Evolutionary conservation across 1,139 yeast species (phyloP).

Genomic region (Kodamaea sp.): DNA sequence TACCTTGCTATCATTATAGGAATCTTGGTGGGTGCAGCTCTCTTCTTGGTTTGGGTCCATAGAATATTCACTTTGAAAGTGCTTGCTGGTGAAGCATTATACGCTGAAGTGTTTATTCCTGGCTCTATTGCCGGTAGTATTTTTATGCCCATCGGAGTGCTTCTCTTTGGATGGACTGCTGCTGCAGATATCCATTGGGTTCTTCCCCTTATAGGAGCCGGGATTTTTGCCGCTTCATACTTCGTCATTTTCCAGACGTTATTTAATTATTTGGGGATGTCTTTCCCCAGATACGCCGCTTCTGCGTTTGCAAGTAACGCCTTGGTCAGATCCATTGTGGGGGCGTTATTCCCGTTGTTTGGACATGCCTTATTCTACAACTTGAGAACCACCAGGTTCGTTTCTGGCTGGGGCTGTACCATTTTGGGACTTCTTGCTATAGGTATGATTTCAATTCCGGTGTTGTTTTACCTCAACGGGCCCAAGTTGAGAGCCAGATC

Average conservation of each 20-base stretch:
- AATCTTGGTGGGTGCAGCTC: conserved; percentile 24
- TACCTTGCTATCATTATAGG: conserved; percentile 50
- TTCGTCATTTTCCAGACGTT: conserved; percentile 43
- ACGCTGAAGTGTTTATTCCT: conserved; percentile 44
- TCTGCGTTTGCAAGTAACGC: conserved; percentile 62
- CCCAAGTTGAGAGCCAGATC: conserved; percentile 51
- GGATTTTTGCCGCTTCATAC: conserved; percentile 35
- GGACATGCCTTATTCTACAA: conserved; percentile 52
- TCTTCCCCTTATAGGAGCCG: conserved; percentile 43
- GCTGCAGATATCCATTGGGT: conserved; percentile 42
- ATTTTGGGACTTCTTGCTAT: conserved; percentile 46
- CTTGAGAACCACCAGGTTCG: conserved; percentile 42
- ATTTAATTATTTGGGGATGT: conserved; percentile 34
- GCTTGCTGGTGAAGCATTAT: conserved; percentile 21
- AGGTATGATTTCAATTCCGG: conserved; percentile 47
- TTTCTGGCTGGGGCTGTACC: conserved; percentile 59
- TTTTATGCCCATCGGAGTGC: conserved; percentile 44
- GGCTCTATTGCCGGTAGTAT: conserved; percentile 46
- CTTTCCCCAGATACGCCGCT: conserved; percentile 47
- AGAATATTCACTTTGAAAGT: conserved; percentile 26
- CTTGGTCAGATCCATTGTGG: conserved; percentile 52
- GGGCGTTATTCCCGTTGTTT: conserved; percentile 64
- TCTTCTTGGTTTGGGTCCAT: conserved; percentile 25
- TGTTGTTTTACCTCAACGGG: conserved; percentile 48
- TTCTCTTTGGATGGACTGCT: conserved; percentile 55